These are phyloP conservation scores for Exserohilum turcica DNA, from an alignment of 2,329 filamentous ascomycete genomes.

Conservation along the genomic window DNA sequence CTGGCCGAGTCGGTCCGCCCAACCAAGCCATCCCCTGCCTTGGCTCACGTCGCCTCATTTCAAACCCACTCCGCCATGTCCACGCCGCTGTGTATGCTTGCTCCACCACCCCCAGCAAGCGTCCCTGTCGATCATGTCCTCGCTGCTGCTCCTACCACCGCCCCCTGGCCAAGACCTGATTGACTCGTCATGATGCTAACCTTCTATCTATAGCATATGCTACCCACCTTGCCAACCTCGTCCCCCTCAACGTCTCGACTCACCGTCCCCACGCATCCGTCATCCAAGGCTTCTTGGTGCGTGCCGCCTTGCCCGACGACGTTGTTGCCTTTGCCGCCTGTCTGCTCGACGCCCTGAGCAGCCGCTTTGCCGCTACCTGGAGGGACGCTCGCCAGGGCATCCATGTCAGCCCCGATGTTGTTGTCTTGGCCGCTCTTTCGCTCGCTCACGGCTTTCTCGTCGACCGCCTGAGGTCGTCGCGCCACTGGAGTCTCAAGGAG, in stretches of 20 bases:
- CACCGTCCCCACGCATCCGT: constrained; percentile 31
- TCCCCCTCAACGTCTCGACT: constrained; percentile 41
- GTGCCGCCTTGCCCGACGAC: constrained; percentile 42
- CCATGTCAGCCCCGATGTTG: constrained; percentile 37
- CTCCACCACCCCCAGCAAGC: constrained; percentile 12
- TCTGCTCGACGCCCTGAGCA: constrained; percentile 44
- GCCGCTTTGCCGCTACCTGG: constrained; percentile 42
- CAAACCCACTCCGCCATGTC: no score
- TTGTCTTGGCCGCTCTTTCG: constrained; percentile 44
- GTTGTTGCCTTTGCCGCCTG: constrained; percentile 47
- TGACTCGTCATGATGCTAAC: constrained; percentile 21
- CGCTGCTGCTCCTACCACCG: constrained; percentile 16
- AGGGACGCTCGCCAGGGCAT: constrained; percentile 26
- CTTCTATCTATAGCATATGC: constrained; percentile 41
- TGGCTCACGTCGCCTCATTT: constrained; percentile 20
- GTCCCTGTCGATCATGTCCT: constrained; percentile 30
- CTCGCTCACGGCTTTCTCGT: constrained; percentile 44
- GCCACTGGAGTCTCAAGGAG: constrained; percentile 43
- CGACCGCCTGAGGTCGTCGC: constrained; percentile 37
- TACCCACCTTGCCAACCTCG: constrained; percentile 43
- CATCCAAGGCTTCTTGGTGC: constrained; percentile 38
- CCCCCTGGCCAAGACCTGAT: constrained; percentile 9
- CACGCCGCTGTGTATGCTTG: constrained; percentile 3
- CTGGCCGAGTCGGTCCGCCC: constrained; percentile 22
- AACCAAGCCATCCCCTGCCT: constrained; percentile 18